phyloP scores from a whole-genome alignment of 2,329 filamentous ascomycete species.

The Ceratocystis albifundus region DNA sequence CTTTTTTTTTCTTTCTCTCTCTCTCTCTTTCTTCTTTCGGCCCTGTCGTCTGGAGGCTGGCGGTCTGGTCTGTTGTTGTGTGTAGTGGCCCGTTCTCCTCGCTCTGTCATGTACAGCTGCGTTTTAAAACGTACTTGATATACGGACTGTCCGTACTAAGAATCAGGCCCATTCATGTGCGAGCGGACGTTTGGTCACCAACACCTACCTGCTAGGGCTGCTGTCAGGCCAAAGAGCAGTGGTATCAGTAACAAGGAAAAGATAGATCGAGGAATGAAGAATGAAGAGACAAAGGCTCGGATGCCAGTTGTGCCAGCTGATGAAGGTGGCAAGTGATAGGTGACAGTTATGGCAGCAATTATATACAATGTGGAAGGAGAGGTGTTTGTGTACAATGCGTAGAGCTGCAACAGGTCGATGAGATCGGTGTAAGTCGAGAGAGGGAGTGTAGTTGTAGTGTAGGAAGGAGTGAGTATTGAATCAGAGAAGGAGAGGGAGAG shows the following conservation, averaged over 20 bases:
- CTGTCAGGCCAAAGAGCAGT: constrained; percentile 11
- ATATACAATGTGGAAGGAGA: not conserved
- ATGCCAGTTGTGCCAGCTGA: not conserved
- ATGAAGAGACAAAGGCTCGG: not conserved
- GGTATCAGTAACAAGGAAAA: not conserved
- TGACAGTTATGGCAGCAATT: not conserved
- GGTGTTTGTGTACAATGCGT: not conserved
- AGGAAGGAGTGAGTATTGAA: not conserved
- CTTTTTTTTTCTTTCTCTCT: not conserved
- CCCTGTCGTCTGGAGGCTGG: not conserved
- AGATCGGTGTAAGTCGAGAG: constrained; percentile 1
- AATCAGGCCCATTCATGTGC: constrained; percentile 9
- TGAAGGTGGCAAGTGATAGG: not conserved
- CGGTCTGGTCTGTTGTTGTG: not conserved
- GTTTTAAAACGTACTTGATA: constrained; percentile 11
- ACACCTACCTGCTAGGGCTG: constrained; percentile 10
- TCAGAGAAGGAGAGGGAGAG: constrained; percentile 2
- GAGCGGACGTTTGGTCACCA: constrained; percentile 1
- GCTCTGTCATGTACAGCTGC: not conserved
- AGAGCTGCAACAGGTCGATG: not conserved
- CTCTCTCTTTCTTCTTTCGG: not conserved
- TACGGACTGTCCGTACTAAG: constrained; percentile 16
- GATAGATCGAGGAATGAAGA: not conserved
- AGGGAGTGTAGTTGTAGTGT: not conserved
- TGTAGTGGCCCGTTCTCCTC: not conserved